Percentiles rank a stretch among this genome's conserved stretches.
These are phyloP conservation scores for Mortierella antarctica DNA, from an alignment of 192 early-diverging fungal genomes.

Conservation along the genomic window DNA sequence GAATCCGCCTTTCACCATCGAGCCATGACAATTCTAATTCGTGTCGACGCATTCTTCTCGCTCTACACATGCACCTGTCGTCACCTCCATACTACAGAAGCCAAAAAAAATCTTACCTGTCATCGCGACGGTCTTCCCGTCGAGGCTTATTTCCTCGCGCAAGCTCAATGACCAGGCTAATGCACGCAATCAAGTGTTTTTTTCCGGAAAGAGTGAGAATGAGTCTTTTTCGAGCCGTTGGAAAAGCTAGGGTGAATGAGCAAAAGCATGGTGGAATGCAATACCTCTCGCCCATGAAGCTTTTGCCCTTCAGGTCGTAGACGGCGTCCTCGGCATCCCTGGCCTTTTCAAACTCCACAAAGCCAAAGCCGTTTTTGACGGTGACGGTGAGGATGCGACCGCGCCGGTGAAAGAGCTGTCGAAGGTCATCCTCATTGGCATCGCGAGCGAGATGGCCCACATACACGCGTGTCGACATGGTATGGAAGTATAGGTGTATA, in stretches of 20 bases:
- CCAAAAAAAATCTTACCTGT: constrained; percentile 27
- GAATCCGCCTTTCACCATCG: too few species aligned
- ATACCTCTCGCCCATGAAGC: constrained; percentile 88
- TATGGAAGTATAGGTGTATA: not conserved
- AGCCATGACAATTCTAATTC: too few species aligned
- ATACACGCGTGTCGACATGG: constrained; percentile 66
- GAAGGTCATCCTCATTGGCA: constrained; percentile 81
- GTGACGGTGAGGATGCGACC: constrained; percentile 85
- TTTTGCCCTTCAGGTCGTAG: constrained; percentile 78
- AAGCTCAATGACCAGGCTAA: constrained; percentile 83
- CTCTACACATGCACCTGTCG: too few species aligned
- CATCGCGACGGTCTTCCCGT: constrained; percentile 58
- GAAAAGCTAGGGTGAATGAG: not conserved
- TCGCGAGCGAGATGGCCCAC: constrained; percentile 88
- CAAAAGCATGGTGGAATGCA: not conserved
- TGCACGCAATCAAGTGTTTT: not conserved
- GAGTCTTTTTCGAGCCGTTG: not conserved
- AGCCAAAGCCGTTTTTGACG: constrained; percentile 87
- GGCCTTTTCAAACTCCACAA: constrained; percentile 89
- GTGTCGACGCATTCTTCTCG: too few species aligned
- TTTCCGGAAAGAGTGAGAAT: not conserved
- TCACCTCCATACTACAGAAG: too few species aligned
- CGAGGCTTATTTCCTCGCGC: constrained; percentile 70
- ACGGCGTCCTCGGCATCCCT: constrained; percentile 92
- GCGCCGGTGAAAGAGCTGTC: constrained; percentile 80